Conservation (phyloP, 768 basidiomycete genomes). For the Termitomyces sp. region DNA sequence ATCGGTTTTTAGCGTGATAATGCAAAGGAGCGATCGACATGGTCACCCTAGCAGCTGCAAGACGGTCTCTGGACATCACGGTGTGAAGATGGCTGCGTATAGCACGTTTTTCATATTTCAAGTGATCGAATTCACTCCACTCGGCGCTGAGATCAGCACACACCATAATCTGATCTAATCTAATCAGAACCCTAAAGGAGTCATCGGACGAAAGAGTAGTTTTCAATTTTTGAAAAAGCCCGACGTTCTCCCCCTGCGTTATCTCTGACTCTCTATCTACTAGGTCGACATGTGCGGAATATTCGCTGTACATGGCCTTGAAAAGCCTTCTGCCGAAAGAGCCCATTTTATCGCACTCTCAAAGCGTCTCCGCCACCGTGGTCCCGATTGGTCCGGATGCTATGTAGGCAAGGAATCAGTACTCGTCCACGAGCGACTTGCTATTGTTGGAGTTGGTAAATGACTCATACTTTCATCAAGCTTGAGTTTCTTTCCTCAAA, state of each 20-base stretch:
- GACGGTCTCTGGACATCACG: conserved; percentile 31
- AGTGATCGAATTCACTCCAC: neutral
- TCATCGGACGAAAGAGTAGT: conserved; percentile 12
- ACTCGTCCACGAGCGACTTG: conserved; percentile 92
- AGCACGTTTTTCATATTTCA: neutral
- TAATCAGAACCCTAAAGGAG: conserved; percentile 16
- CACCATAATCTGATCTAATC: conserved; percentile 1
- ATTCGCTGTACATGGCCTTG: conserved; percentile 75
- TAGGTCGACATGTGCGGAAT: conserved; percentile 80
- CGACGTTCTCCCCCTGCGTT: conserved; percentile 2
- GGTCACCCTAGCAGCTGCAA: conserved; percentile 31
- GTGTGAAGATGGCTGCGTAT: conserved; percentile 5
- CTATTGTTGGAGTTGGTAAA: conserved; percentile 96
- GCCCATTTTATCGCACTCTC: conserved; percentile 78
- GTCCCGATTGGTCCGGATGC: conserved; percentile 98
- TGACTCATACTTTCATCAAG: conserved; percentile 10
- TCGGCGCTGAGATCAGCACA: neutral
- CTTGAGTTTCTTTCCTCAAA: neutral
- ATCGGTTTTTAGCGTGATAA: neutral
- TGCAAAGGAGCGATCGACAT: neutral
- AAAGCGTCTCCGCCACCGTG: conserved; percentile 87
- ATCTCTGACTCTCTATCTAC: conserved; percentile 8
- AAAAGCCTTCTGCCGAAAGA: conserved; percentile 64
- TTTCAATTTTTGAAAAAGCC: conserved; percentile 9
- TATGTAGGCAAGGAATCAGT: conserved; percentile 77